Conservation (phyloP, 805 yeast genomes). For the Saccharomycopsis olivae region DNA sequence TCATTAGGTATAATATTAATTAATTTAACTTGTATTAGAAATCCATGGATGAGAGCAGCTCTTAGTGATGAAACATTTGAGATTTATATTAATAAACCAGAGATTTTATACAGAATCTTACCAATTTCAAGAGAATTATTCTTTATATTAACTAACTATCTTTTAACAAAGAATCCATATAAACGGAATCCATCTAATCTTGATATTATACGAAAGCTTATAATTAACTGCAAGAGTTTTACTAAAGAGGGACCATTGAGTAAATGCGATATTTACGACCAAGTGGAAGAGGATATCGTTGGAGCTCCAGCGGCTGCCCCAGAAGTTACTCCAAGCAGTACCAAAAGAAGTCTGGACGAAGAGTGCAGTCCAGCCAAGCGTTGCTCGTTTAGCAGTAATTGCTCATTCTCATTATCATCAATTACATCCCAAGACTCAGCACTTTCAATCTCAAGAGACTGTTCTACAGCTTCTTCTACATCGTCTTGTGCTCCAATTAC, state of each 20-base stretch:
- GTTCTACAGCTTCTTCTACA: neutral
- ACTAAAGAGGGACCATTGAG: slow-evolving; percentile 14
- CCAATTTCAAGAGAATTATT: slow-evolving; percentile 63
- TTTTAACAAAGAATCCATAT: slow-evolving; percentile 15
- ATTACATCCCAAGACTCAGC: slow-evolving; percentile 1
- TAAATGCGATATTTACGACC: slow-evolving; percentile 2
- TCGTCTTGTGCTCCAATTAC: neutral
- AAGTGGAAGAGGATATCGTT: neutral
- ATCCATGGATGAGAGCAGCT: slow-evolving; percentile 84
- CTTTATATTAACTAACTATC: slow-evolving; percentile 30
- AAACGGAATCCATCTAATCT: slow-evolving; percentile 11
- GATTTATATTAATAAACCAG: slow-evolving; percentile 46
- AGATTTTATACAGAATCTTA: slow-evolving; percentile 51
- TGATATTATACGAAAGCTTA: slow-evolving; percentile 8
- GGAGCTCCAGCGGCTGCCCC: neutral
- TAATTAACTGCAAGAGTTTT: slow-evolving; percentile 15
- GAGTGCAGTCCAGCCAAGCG: neutral
- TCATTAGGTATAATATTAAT: slow-evolving; percentile 72
- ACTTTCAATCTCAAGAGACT: neutral
- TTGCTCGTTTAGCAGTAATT: neutral
- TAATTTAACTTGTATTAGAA: slow-evolving; percentile 71
- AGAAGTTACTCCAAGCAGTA: neutral
- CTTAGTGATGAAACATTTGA: slow-evolving; percentile 53
- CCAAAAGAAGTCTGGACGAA: neutral
- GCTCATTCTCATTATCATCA: neutral